Conservation (phyloP, 768 basidiomycete genomes). For the Lactarius pseudohatsudake region DNA sequence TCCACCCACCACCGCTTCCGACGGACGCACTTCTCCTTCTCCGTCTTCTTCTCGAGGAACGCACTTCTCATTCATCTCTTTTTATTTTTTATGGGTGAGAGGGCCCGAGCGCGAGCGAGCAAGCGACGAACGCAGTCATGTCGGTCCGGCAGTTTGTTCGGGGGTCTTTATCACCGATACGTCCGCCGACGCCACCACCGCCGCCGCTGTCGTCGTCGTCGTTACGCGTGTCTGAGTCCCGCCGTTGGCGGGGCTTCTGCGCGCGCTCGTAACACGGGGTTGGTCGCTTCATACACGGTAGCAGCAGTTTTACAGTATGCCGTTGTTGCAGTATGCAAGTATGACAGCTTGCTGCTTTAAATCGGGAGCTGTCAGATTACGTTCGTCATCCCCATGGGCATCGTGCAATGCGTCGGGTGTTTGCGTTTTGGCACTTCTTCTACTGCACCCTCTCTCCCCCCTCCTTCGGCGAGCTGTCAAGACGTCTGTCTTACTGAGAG, state of each 20-base stretch:
- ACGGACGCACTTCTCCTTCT: neutral
- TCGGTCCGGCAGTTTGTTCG: neutral
- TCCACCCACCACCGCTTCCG: neutral
- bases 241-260: neutral
- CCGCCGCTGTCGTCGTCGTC: neutral
- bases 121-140: neutral
- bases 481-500: neutral
- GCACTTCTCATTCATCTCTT: neutral
- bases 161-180: neutral
- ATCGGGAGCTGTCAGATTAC: conserved; percentile 4
- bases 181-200: neutral
- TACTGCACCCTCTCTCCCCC: neutral
- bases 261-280: neutral
- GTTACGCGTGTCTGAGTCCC: neutral
- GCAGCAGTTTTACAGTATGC: neutral
- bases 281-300: neutral
- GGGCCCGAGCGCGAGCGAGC: neutral
- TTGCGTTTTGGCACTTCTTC: neutral
- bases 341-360: conserved; percentile 2
- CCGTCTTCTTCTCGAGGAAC: conserved; percentile 3
- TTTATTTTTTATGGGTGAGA: neutral
- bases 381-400: conserved; percentile 3
- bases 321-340: neutral
- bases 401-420: neutral
- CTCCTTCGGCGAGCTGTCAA: neutral